phyloP scores from a whole-genome alignment of 129 eudicot species.

The Heracleum sosnowskyi region DNA sequence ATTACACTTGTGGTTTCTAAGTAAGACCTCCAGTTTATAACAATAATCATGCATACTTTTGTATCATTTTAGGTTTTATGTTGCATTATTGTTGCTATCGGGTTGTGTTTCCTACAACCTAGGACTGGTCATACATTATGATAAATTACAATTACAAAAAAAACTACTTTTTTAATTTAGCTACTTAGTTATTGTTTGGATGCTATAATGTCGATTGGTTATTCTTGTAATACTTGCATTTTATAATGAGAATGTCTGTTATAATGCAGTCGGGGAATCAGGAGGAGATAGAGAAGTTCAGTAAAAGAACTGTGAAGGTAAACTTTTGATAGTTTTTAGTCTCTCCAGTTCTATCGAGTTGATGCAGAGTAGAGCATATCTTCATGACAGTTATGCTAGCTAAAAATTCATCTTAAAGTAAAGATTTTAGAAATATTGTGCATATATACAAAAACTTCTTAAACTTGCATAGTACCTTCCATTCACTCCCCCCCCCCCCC shows the following conservation, averaged over 20 bases:
- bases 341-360: background rate
- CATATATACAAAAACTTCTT: background rate
- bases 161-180: too few species aligned
- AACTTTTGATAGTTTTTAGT: slow-evolving; percentile 6
- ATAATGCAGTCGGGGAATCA: slow-evolving; percentile 63
- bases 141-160: too few species aligned
- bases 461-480: background rate
- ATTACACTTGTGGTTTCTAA: background rate
- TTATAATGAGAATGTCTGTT: slow-evolving; percentile 7
- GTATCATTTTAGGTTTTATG: background rate
- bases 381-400: background rate
- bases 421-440: background rate
- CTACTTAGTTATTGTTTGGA: too few species aligned
- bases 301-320: slow-evolving; percentile 94
- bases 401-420: background rate
- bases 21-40: background rate
- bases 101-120: slow-evolving; percentile 87
- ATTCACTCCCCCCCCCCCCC: background rate
- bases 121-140: too few species aligned
- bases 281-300: slow-evolving; percentile 91
- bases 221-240: too few species aligned
- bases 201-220: too few species aligned
- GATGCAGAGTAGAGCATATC: background rate
- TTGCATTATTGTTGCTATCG: slow-evolving; percentile 3
- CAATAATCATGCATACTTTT: background rate